phyloP scores from a whole-genome alignment of 2,329 filamentous ascomycete species.

The Didymella keratinophila region DNA sequence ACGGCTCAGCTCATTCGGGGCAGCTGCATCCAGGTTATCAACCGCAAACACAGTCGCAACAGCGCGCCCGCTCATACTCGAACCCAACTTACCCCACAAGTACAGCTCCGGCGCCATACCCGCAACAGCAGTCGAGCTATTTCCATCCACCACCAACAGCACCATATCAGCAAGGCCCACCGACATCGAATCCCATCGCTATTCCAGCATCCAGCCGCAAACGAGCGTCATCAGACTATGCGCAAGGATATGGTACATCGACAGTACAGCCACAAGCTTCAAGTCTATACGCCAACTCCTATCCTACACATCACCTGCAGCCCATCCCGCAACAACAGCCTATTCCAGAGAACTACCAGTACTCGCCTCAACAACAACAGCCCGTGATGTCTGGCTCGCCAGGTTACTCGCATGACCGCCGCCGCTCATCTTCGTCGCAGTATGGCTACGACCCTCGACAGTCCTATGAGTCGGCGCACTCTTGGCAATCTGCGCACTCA shows the following conservation, averaged over 20 bases:
- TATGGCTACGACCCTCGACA: slow-evolving; percentile 10
- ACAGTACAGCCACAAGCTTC: slow-evolving; percentile 3
- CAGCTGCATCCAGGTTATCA: slow-evolving; percentile 26
- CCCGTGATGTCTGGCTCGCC: not conserved
- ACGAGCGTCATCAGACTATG: slow-evolving; percentile 5
- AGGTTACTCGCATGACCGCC: not conserved
- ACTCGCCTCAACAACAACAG: slow-evolving; percentile 5
- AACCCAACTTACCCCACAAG: slow-evolving; percentile 29
- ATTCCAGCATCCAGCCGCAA: slow-evolving; percentile 11
- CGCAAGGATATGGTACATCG: slow-evolving; percentile 3
- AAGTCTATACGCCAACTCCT: slow-evolving; percentile 7
- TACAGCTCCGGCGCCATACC: slow-evolving; percentile 16
- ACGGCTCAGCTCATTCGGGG: slow-evolving; percentile 29
- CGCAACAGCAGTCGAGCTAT: slow-evolving; percentile 18
- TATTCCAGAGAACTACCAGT: slow-evolving; percentile 6
- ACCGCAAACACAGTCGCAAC: slow-evolving; percentile 19
- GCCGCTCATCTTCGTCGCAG: slow-evolving; percentile 13
- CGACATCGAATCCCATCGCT: slow-evolving; percentile 10
- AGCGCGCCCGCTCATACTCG: slow-evolving; percentile 15
- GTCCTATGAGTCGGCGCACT: slow-evolving; percentile 10
- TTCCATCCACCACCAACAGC: slow-evolving; percentile 16
- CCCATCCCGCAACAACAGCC: slow-evolving; percentile 22
- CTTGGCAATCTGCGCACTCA: slow-evolving; percentile 10
- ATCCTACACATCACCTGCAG: slow-evolving; percentile 14
- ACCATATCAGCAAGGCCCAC: slow-evolving; percentile 9